phyloP scores from a whole-genome alignment of 176 grass and related monocot genomes.

The Olyra latifolia region DNA sequence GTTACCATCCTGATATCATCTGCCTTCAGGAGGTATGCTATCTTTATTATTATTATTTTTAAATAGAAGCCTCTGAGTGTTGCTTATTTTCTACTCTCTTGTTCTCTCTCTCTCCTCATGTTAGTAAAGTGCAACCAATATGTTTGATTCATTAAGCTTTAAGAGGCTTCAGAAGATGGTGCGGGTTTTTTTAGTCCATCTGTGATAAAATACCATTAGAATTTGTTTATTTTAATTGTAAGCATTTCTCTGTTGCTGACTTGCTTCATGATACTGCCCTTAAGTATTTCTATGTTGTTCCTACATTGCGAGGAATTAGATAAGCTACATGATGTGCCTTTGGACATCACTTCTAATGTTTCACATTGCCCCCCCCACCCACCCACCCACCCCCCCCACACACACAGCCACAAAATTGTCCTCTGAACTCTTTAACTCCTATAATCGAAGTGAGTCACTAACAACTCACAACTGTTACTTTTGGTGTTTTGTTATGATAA shows the following conservation, averaged over 20 bases:
- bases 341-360: not conserved
- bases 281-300: not conserved
- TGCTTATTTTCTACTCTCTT: not conserved
- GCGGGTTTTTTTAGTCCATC: not conserved
- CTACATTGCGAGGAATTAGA: not conserved
- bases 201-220: not conserved
- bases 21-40: constrained; percentile 86
- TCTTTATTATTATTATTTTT: not conserved
- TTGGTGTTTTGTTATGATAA: not conserved
- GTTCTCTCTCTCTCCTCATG: not conserved
- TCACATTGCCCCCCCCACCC: no score
- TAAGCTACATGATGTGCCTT: not conserved
- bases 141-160: not conserved
- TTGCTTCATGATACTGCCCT: not conserved
- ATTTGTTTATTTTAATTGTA: not conserved
- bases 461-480: not conserved
- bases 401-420: no score
- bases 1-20: constrained; percentile 88
- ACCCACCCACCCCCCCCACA: no score
- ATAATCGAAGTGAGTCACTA: not conserved
- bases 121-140: not conserved
- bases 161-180: not conserved
- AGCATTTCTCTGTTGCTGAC: not conserved
- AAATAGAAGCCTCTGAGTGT: not conserved
- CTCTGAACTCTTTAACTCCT: not conserved